Evolutionary conservation across 208 protist genomes (phyloP), one percentile per base, ranked within the genome.

Genomic region (Leishmania martiniquensis): DNA sequence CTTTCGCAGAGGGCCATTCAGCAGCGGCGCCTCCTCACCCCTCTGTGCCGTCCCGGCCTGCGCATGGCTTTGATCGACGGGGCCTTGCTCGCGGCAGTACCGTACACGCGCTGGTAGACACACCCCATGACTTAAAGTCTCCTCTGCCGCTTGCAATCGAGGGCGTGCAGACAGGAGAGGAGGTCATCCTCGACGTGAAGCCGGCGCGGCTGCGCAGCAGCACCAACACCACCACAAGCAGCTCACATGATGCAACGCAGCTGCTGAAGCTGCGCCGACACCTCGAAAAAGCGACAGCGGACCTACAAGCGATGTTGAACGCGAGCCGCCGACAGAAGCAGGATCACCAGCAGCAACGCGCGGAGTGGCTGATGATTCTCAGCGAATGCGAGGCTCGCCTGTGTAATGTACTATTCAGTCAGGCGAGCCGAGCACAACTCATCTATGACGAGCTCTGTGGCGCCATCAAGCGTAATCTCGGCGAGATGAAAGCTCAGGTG

Each of bases 121-220:
- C 69, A 29, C 52, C 39, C 37, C 57, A n/a, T 55, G 52, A 34
- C 44, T 12, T 34, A 2, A 71, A 45, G 13, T 22, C 34, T 0
- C 45, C 37, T 12, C 68, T 78, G 20, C 65, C 59, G 2, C 79
- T 93, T 17, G 69, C 82, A 25, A 82, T 97, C 39, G 91, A 88
- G 52, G 93, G 93, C 1, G 83, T 85, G n/a, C 91, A 90, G 44
- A 95, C 89, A 0, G 93, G 93, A 12, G 88, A 94, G 76, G 87
- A 89, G 73, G 85, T 89, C 17, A 29, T 85, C 1, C 75, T 91
- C 44, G 72, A 83, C 29, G 69, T 49, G 22, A 63, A 62, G 12
- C 54, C 47, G 25, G 79, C 44, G 15, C 87, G 82, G 0, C 74
- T 45, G 1, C 72, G 63, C 73, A 87, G 74, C 80, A 75, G 39